Base-by-base conservation (phyloP, 176 grass and related monocot genomes). In the Hsuehochloa calcarea region DNA sequence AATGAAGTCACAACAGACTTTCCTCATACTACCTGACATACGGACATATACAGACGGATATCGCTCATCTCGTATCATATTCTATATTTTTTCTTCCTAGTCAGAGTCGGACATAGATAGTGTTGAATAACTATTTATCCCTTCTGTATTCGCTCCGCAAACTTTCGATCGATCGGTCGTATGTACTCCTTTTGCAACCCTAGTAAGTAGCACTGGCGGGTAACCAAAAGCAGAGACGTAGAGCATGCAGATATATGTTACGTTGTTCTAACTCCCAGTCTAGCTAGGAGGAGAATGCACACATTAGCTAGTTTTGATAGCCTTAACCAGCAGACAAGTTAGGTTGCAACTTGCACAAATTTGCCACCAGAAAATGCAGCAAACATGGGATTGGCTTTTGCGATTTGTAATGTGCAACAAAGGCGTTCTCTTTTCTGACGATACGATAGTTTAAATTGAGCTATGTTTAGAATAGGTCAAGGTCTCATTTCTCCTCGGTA, bases 201-300 rank as follows among this genome's bases (percentile, higher is more conserved):
- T 34, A 34, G 31, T 34, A 34, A 34, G 31, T 34, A 39, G 17
- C 5, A 51, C 43, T 11, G 43, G 78, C 23, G 5, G 64, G 65
- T 52, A 88, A 72, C 81, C 67, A 46, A 84, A 66, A 69, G 61
- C 83, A 29, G 71, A 75, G 82, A 3, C 10, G 43, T 9, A 11
- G 29, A 7, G 56, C 45, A 54, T 58, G 65, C 58, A 60, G n/a
- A 60, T n/a, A 5, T 59, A 59, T 25, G 3, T 62, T 10, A 52
- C 15, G 52, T 59, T 47, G 11, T 13, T 38, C 72, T 29, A 71
- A 17, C 69, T 72, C 58, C 70, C 80, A 72, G 34, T 19, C 64
- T 38, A 19, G n/a, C 0, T 17, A 37, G 31, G 67, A 26, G n/a
- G 43, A 49, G 4, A 11, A 29, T 5, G 17, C 70, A 55, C 12